phyloP scores from a whole-genome alignment of 202 grass and related monocot species.

The Tripidium arundinaceum region DNA sequence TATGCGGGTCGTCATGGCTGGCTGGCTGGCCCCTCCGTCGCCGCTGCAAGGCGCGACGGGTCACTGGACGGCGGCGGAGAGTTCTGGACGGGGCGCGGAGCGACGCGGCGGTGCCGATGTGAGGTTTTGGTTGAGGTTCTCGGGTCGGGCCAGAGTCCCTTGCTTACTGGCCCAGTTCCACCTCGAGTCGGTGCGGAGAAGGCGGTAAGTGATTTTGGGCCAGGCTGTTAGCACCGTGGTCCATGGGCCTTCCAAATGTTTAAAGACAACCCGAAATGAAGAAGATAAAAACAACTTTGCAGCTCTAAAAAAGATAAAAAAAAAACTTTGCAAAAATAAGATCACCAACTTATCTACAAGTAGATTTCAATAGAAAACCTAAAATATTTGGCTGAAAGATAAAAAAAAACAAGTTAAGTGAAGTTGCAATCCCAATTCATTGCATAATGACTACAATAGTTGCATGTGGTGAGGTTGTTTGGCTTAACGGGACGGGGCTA shows the following conservation, averaged over 20 bases:
- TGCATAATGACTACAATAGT: too few species aligned
- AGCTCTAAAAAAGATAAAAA: too few species aligned
- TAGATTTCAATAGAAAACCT: too few species aligned
- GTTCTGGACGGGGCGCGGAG: background rate
- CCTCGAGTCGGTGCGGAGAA: background rate
- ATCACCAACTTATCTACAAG: too few species aligned
- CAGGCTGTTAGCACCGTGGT: background rate
- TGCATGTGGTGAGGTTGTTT: too few species aligned
- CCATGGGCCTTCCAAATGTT: background rate
- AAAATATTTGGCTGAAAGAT: too few species aligned
- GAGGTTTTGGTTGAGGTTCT: conserved; percentile 29
- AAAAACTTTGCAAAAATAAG: too few species aligned
- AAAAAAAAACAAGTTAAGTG: too few species aligned
- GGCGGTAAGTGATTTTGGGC: background rate
- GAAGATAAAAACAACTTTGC: too few species aligned
- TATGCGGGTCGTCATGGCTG: conserved; percentile 88
- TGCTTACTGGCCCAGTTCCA: background rate
- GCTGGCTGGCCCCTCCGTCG: background rate
- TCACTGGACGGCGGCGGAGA: background rate
- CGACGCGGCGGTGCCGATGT: background rate
- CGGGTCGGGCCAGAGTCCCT: background rate
- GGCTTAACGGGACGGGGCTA: too few species aligned
- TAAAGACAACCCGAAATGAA: too few species aligned
- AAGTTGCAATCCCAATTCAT: too few species aligned
- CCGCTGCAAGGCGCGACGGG: background rate